Evolutionary conservation across 768 basidiomycete genomes (phyloP), one percentile per base, ranked within the genome.

Genomic region (Serendipita indica): DNA sequence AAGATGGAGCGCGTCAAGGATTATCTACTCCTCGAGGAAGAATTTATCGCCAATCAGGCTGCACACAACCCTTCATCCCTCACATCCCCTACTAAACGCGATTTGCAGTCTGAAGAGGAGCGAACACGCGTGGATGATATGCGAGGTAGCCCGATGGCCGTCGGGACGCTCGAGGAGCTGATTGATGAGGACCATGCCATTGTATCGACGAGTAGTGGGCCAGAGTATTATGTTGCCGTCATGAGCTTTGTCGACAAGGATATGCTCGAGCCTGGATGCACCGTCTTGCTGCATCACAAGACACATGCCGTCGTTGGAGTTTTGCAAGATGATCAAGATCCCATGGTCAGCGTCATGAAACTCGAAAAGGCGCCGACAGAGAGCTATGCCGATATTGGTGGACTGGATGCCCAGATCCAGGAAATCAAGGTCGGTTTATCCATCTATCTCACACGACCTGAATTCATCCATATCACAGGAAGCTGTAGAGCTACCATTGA

Each of bases 151-250:
- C 96, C 94, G 5, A 94, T 99, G 91, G 86, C 86, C n/a, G 91
- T 99, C 61, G 96, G 96, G 20, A 91, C 91, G 0, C 77, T 99
- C 71, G 96, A 98, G 73, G 96, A 99, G 72, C 89, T 93, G 63
- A 90, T 94, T 65, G 90, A 93, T 76, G 91, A 94, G 72, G 90
- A 93, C 79, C 90, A 99, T 72, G 96, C 96, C n/a, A 97, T 99
- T 70, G 85, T 99, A 68, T 89, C 87, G 69, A 89, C 90, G 6
- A 82, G 90, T 22, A 89, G 87, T 37, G 93, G 94, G 1, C 92
- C 94, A 25, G 96, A 98, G 68, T 91, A 84, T 69, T 97, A 98
- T 70, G 92, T 98, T 62, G 84, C 90, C 22, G 96, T 98, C 69
- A 89, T 96, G 88, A 89, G 84, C 60, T 92, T 91, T 67, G 93